These are phyloP conservation scores for Verticillium alfalfae DNA, from an alignment of 2,329 filamentous ascomycete genomes.

Conservation along the genomic window DNA sequence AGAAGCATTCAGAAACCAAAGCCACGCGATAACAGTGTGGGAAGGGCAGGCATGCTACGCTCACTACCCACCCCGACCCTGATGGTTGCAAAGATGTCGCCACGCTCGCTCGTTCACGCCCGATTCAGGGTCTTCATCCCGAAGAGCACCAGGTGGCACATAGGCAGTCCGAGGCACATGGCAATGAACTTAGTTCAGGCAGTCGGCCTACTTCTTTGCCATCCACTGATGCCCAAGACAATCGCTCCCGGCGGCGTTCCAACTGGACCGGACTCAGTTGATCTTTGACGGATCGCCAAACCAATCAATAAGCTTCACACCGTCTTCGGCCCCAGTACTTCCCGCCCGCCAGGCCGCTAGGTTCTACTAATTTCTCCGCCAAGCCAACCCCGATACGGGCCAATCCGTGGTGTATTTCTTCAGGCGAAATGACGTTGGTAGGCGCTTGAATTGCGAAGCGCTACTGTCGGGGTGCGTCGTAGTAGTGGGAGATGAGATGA, in stretches of 20 bases:
- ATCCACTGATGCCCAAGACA: not conserved
- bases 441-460: not conserved
- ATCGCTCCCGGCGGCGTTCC: not conserved
- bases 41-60: not conserved
- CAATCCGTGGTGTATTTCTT: slow-evolving; percentile 2
- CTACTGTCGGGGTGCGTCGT: slow-evolving; percentile 2
- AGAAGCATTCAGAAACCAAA: not conserved
- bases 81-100: not conserved
- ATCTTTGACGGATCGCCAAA: not conserved
- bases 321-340: slow-evolving; percentile 3
- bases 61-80: not conserved
- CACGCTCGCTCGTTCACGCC: not conserved
- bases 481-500: slow-evolving; percentile 7
- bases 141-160: too few species aligned
- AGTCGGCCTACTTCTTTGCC: not conserved
- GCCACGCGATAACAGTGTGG: not conserved
- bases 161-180: too few species aligned
- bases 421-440: slow-evolving; percentile 1
- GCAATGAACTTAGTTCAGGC: too few species aligned
- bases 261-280: not conserved
- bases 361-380: slow-evolving; percentile 1
- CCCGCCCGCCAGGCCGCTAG: slow-evolving; percentile 2
- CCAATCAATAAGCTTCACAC: not conserved
- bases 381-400: slow-evolving; percentile 6
- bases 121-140: too few species aligned